Percentiles rank a stretch among this genome's conserved stretches.
phyloP scores from a whole-genome alignment of 352 stramenopile species.

The Stephanocyclus meneghinianus region DNA sequence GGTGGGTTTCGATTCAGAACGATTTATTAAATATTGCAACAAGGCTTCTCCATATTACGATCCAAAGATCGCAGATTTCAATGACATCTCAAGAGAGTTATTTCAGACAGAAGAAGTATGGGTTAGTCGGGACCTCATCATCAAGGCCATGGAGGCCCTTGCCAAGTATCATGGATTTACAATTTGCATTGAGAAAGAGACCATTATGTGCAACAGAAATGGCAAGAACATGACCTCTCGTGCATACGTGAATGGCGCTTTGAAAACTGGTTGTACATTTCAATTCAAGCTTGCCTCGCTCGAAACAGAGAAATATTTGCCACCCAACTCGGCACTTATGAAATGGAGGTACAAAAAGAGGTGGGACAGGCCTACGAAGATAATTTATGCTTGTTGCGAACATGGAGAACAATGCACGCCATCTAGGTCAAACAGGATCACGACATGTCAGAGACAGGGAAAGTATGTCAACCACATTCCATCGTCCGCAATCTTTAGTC shows the following conservation, averaged over 20 bases:
- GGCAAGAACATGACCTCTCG: background rate
- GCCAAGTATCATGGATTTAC: no score
- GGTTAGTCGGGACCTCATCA: no score
- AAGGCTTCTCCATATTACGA: no score
- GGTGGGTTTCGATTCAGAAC: no score
- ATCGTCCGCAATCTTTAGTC: background rate
- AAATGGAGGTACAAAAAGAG: no score
- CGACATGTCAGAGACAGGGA: background rate
- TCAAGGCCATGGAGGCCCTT: no score
- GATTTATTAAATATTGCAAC: no score
- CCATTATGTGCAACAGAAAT: constrained; percentile 6
- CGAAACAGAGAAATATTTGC: background rate
- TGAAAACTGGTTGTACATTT: background rate
- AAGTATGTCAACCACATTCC: constrained; percentile 17
- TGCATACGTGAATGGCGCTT: background rate
- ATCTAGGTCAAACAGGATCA: constrained; percentile 4
- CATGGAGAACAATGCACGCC: constrained; percentile 14
- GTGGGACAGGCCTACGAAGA: background rate
- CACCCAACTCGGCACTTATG: background rate
- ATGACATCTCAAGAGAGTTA: no score
- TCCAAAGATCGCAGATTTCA: no score
- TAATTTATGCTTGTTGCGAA: background rate
- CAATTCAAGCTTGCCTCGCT: background rate
- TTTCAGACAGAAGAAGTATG: no score
- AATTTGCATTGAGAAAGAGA: background rate